Percentiles rank a stretch among this genome's conserved stretches.
phyloP scores from a whole-genome alignment of 2,329 filamentous ascomycete species.

The Pezicula neosporulosa region DNA sequence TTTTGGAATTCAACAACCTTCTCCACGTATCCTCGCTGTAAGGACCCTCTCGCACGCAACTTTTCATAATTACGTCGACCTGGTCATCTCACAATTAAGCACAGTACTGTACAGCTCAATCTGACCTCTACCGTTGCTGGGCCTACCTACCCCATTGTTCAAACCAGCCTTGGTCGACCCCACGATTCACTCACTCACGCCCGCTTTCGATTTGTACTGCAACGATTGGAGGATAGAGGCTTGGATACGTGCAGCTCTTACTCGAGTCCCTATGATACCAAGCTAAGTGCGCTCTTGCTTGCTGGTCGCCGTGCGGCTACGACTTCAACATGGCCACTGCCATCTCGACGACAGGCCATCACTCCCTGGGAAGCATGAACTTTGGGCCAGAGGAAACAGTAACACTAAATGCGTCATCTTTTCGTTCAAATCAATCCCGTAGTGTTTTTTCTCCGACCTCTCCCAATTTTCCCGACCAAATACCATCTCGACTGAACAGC shows the following conservation, averaged over 20 bases:
- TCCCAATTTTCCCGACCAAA: neutral
- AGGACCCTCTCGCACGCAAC: too few relatives aligned
- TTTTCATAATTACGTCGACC: too few relatives aligned
- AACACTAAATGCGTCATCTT: neutral
- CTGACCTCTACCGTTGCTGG: neutral
- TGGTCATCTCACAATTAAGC: too few relatives aligned
- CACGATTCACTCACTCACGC: too few relatives aligned
- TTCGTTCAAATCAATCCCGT: neutral
- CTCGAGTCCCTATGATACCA: slow-evolving; percentile 5
- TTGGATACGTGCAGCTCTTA: neutral
- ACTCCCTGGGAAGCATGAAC: slow-evolving; percentile 5
- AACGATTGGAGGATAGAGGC: too few relatives aligned
- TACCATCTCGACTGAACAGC: neutral
- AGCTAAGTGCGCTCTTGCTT: slow-evolving; percentile 1
- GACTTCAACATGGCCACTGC: slow-evolving; percentile 7
- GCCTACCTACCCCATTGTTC: neutral
- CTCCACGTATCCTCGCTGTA: too few relatives aligned
- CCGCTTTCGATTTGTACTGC: too few relatives aligned
- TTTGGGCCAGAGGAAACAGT: slow-evolving; percentile 3
- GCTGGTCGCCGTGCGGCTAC: slow-evolving; percentile 9
- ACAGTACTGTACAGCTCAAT: too few relatives aligned
- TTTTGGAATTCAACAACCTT: too few relatives aligned
- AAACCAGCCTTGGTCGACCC: too few relatives aligned
- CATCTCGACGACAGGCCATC: slow-evolving; percentile 5
- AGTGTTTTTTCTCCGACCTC: slow-evolving; percentile 3